Conservation (phyloP, 225 moss, liverwort and hornwort species). For the Polytrichum commune region DNA sequence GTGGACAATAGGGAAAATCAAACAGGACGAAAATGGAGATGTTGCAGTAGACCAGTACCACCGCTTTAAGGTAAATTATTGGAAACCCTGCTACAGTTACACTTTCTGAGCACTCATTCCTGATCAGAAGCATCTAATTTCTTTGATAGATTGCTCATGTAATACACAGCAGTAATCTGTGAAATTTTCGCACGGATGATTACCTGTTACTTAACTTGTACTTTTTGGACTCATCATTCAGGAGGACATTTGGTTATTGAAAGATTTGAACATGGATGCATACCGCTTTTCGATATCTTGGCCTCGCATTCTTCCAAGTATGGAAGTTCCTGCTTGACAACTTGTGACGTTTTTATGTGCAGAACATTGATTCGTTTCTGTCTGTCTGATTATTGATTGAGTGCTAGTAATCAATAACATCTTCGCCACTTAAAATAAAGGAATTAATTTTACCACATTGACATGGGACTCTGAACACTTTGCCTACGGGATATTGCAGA, state of each 20-base stretch:
- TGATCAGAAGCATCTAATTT: conserved; percentile 10
- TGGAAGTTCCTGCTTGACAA: neutral
- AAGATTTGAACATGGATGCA: conserved; percentile 70
- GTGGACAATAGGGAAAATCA: conserved; percentile 5
- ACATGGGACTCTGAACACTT: neutral
- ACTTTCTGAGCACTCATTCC: neutral
- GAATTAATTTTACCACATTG: neutral
- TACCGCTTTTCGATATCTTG: conserved; percentile 88
- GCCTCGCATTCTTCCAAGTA: conserved; percentile 81
- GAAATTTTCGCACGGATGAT: neutral
- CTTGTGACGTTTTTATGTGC: neutral
- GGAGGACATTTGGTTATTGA: conserved; percentile 68
- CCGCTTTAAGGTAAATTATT: neutral
- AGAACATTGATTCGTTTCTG: neutral
- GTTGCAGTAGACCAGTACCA: conserved; percentile 10
- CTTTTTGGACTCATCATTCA: conserved; percentile 1
- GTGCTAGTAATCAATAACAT: no score
- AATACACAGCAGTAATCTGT: no score
- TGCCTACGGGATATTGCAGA: conserved; percentile 23
- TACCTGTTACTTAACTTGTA: neutral
- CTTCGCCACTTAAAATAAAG: neutral
- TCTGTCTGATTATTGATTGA: neutral
- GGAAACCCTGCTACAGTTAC: neutral
- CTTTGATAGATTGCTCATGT: neutral
- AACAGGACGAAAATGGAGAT: neutral